Percentiles rank a stretch among this genome's conserved stretches.
Evolutionary conservation across 2,329 filamentous ascomycete genomes (phyloP).

Genomic region (Orbilia quercus): DNA sequence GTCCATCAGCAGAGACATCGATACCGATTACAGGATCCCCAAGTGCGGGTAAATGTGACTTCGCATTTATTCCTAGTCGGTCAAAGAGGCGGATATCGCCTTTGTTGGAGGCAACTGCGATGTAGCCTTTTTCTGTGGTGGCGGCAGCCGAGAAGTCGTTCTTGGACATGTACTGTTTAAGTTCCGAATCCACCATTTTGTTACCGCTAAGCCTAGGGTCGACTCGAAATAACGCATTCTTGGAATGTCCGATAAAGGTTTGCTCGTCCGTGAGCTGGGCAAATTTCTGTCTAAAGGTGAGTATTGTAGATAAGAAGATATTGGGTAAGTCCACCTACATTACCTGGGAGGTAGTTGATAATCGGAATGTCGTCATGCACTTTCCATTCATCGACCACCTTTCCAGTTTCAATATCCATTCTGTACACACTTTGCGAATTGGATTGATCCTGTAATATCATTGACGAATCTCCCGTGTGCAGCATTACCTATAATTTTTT

Average conservation of each 20-base stretch:
- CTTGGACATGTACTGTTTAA: conserved; percentile 97
- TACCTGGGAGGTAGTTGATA: conserved; percentile 90
- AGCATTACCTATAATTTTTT: conserved; percentile 90
- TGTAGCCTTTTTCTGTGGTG: conserved; percentile 95
- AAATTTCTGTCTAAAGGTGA: conserved; percentile 74
- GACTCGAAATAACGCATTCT: conserved; percentile 91
- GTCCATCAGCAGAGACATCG: conserved; percentile 93
- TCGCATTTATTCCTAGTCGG: conserved; percentile 93
- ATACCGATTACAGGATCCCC: conserved; percentile 95
- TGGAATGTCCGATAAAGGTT: conserved; percentile 91
- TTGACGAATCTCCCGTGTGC: conserved; percentile 86
- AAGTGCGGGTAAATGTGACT: conserved; percentile 94
- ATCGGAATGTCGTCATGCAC: conserved; percentile 96
- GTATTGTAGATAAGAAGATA: not conserved
- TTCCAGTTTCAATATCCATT: conserved; percentile 98
- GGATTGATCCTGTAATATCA: conserved; percentile 83
- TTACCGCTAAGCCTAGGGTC: conserved; percentile 89
- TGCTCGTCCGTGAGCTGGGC: conserved; percentile 96
- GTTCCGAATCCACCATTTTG: conserved; percentile 90
- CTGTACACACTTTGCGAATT: conserved; percentile 92
- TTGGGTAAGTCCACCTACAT: conserved; percentile 65
- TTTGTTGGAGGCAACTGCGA: conserved; percentile 97
- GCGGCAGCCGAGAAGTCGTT: conserved; percentile 96
- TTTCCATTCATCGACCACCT: conserved; percentile 98
- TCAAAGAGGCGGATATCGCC: conserved; percentile 97